A percentile compares a stretch with the other conserved stretches of the same genome.
Evolutionary conservation across 2,329 filamentous ascomycete species (phyloP).

Genomic region (Exophiala aquamarina): DNA sequence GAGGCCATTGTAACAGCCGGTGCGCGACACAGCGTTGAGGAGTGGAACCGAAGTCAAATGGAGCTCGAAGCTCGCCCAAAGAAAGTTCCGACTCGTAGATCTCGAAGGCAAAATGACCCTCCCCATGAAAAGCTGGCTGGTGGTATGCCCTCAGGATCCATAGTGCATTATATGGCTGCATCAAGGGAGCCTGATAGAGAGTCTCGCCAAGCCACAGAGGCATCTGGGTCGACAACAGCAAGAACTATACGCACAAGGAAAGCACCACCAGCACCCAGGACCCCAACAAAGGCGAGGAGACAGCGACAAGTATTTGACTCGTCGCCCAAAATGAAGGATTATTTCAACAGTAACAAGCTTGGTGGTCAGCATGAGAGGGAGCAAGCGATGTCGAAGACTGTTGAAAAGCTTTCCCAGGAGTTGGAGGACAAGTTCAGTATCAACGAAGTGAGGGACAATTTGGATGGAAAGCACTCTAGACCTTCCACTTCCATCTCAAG

Average conservation of each 20-base stretch:
- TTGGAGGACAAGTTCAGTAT: not conserved
- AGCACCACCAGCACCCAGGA: not conserved
- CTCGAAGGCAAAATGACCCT: conserved; percentile 18
- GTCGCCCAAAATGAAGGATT: conserved; percentile 13
- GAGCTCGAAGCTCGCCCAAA: conserved; percentile 23
- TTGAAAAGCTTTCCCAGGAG: conserved; percentile 1
- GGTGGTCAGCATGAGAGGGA: not conserved
- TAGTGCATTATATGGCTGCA: conserved; percentile 11
- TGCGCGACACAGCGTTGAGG: conserved; percentile 63
- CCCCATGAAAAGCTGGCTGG: conserved; percentile 2
- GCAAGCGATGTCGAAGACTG: not conserved
- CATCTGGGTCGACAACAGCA: not conserved
- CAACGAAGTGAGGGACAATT: not conserved
- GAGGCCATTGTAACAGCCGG: conserved; percentile 64
- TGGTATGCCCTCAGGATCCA: conserved; percentile 15
- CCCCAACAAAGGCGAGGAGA: conserved; percentile 7
- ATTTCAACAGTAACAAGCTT: conserved; percentile 18
- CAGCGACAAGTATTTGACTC: not conserved
- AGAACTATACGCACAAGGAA: not conserved
- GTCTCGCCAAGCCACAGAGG: no score
- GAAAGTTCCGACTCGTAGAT: conserved; percentile 28
- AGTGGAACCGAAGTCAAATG: conserved; percentile 56
- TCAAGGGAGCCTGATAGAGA: no score
- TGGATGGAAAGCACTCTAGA: conserved; percentile 3
- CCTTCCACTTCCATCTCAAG: conserved; percentile 12